These are phyloP conservation scores for Cercospora beticola DNA, from an alignment of 2,329 filamentous ascomycete genomes.

Conservation along the genomic window DNA sequence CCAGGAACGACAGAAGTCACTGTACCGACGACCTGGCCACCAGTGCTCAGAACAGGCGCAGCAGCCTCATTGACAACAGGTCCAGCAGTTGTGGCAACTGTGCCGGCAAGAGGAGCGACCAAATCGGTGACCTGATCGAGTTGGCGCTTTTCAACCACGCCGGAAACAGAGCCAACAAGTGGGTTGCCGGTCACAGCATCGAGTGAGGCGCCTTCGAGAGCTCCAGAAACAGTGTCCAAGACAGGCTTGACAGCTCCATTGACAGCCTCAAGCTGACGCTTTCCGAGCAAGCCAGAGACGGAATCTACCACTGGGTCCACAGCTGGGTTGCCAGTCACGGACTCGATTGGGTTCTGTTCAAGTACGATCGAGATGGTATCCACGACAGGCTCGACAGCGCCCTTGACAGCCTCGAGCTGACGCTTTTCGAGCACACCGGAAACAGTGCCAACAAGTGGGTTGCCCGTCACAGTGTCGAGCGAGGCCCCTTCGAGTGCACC, in stretches of 20 bases:
- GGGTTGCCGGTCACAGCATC: neutral
- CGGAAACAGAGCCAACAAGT: neutral
- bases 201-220: neutral
- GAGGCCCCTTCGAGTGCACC: neutral
- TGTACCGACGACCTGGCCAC: neutral
- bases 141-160: neutral
- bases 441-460: neutral
- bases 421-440: neutral
- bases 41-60: neutral
- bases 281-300: neutral
- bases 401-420: neutral
- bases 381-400: too few species aligned
- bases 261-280: neutral
- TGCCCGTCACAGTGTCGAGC: neutral
- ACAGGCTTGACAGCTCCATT: neutral
- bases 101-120: neutral
- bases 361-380: too few species aligned
- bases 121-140: neutral
- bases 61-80: neutral
- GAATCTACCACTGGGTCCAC: neutral
- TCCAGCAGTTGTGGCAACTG: neutral
- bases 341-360: too few species aligned
- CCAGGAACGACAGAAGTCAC: neutral
- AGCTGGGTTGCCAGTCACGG: too few species aligned
- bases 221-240: neutral